These are phyloP conservation scores for Rhizophora apiculata DNA, from an alignment of 345 rosid species.

Conservation along the genomic window DNA sequence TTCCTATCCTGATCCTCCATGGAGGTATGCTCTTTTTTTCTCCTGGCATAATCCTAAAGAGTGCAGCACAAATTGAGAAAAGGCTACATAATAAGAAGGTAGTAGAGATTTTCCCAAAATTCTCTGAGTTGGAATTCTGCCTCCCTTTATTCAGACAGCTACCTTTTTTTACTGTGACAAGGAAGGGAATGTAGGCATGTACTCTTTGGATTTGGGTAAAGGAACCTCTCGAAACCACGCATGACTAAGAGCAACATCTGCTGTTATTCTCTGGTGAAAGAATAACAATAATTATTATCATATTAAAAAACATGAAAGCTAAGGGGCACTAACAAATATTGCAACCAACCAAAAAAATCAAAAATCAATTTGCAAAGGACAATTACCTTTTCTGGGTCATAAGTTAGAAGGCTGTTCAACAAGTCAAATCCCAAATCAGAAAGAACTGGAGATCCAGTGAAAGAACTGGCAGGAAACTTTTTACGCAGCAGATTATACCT, in stretches of 20 bases:
- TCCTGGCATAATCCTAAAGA: background rate
- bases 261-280: constrained; percentile 66
- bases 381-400: constrained; percentile 71
- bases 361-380: too few relatives aligned
- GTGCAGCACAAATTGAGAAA: background rate
- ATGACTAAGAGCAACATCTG: constrained; percentile 70
- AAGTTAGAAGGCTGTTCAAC: constrained; percentile 58
- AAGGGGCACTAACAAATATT: background rate
- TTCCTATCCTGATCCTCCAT: constrained; percentile 1
- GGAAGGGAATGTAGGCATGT: constrained; percentile 75
- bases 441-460: constrained; percentile 65
- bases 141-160: constrained; percentile 16
- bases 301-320: background rate
- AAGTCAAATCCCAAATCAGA: constrained; percentile 85
- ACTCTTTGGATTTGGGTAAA: constrained; percentile 63
- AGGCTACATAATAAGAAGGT: background rate
- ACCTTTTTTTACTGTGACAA: constrained; percentile 32
- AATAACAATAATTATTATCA: constrained; percentile 12
- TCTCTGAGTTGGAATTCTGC: constrained; percentile 8
- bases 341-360: background rate
- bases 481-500: constrained; percentile 70
- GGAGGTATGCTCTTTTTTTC: background rate
- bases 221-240: constrained; percentile 83
- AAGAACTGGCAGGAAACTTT: constrained; percentile 75
- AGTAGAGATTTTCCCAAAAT: constrained; percentile 1